Conservation (phyloP, 257 asterid species). For the Solanum rostratum region DNA sequence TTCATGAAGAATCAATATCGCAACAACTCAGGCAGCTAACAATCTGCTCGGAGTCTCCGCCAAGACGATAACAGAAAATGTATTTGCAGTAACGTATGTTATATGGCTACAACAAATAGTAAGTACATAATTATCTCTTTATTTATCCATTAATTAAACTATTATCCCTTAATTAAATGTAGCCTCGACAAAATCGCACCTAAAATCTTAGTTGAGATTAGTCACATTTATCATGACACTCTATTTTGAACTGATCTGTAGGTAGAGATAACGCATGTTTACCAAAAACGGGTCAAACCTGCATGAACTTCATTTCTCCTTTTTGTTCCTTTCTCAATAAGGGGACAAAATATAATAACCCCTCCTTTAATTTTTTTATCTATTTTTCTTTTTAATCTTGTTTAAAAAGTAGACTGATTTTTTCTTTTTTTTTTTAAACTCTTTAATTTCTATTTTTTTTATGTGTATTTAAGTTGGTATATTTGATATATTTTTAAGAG, state of each 20-base stretch:
- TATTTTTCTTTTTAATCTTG: not conserved
- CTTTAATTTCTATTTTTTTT: not conserved
- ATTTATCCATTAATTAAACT: not conserved
- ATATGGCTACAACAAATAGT: not conserved
- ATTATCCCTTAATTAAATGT: not conserved
- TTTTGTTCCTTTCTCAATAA: not conserved
- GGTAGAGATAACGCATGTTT: not conserved
- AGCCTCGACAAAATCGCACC: not conserved
- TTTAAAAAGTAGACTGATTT: no score
- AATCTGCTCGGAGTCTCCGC: not conserved
- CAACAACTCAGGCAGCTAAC: not conserved
- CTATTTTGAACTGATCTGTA: not conserved
- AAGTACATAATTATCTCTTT: not conserved
- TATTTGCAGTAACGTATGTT: not conserved
- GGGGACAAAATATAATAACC: no score
- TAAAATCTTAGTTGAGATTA: not conserved
- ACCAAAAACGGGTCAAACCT: not conserved
- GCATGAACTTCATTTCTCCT: not conserved
- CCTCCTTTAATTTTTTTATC: no score
- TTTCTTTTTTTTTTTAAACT: no score
- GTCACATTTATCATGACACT: not conserved
- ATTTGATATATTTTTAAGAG: not conserved
- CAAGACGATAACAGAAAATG: not conserved
- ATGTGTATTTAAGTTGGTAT: not conserved
- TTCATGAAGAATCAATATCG: constrained; percentile 11